Evolutionary conservation across 1,139 yeast genomes (phyloP), one percentile per base, ranked within the genome.

Genomic region (Blastobotrys buckinghamii): DNA sequence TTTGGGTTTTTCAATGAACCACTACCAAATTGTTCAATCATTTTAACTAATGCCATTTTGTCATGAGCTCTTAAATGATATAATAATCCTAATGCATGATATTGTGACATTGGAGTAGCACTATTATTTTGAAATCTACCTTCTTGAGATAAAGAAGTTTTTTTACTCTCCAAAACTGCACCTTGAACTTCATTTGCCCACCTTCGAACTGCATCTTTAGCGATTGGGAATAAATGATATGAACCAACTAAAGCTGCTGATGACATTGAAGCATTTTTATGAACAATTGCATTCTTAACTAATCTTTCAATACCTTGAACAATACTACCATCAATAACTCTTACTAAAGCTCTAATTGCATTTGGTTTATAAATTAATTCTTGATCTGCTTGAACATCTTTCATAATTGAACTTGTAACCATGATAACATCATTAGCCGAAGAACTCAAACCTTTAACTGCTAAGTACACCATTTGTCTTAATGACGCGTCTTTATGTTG

Each of bases 351-450:
- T 65, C 98, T 81, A 58, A 92, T 85, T 30, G 99, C 97, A 66
- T 92, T 85, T 50, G 98, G 96, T 65, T 90, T 88, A 69, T 84
- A 89, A 52, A 89, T 74, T 55, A 81, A 75, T 55, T 88, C 95
- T 90, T 53, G 84, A 82, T 44, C 65, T n/a, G n/a, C 67, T 70
- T 94, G 97, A 52, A 92, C 87, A 70, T 92, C 98, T 72, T 90
- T 90, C 97, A 92, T 94, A 62, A 92, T 90, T 19, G 96, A 87
- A 7, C 97, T 87, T 30, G 98, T 92, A 32, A 92, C 97, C 97
- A 92, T 94, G 68, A 92, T 79, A 49, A 88, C 88, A 69, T 92
- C 97, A 60, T 88, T 89, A 16, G 97, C 88, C 50, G 85, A 79
- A 16, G 82, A 71, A 40, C 92, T 79, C 55, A 92, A 77, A 67